These are phyloP conservation scores for Aspergillus steynii DNA, from an alignment of 495 filamentous ascomycete genomes.

Conservation along the genomic window DNA sequence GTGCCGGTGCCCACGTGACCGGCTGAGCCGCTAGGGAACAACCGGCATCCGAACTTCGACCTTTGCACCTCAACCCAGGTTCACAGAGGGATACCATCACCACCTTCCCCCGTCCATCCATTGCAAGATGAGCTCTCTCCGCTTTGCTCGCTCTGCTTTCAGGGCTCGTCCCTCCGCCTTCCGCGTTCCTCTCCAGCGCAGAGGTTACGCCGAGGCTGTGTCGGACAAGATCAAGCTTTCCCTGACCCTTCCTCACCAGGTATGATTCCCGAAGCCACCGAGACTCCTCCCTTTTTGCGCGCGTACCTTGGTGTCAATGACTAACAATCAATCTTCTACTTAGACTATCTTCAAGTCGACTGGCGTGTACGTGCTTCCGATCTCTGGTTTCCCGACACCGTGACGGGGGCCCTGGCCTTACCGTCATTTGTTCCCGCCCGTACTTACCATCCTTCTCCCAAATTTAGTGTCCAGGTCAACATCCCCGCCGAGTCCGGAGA, in stretches of 20 bases:
- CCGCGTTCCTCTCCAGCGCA: conserved; percentile 71
- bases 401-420: conserved; percentile 10
- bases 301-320: conserved; percentile 1
- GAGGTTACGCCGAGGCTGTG: conserved; percentile 92
- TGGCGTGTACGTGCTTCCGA: conserved; percentile 63
- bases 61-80: conserved; percentile 47
- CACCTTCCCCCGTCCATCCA: conserved; percentile 36
- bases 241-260: conserved; percentile 96
- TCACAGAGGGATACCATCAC: conserved; percentile 42
- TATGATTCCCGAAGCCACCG: conserved; percentile 47
- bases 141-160: conserved; percentile 83
- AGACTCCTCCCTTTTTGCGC: conserved; percentile 3
- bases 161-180: conserved; percentile 71
- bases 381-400: neutral
- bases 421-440: conserved; percentile 15
- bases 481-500: conserved; percentile 96
- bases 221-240: conserved; percentile 97
- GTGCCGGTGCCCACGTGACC: conserved; percentile 16
- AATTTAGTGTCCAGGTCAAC: conserved; percentile 91
- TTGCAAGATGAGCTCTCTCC: conserved; percentile 83
- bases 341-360: conserved; percentile 74
- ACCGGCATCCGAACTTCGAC: conserved; percentile 48
- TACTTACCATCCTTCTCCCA: conserved; percentile 39
- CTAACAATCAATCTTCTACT: conserved; percentile 25
- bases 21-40: conserved; percentile 42